Percentiles rank a stretch among this genome's conserved stretches.
These are phyloP conservation scores for Exophiala viscosa DNA, from an alignment of 2,329 filamentous ascomycete species.

Conservation along the genomic window DNA sequence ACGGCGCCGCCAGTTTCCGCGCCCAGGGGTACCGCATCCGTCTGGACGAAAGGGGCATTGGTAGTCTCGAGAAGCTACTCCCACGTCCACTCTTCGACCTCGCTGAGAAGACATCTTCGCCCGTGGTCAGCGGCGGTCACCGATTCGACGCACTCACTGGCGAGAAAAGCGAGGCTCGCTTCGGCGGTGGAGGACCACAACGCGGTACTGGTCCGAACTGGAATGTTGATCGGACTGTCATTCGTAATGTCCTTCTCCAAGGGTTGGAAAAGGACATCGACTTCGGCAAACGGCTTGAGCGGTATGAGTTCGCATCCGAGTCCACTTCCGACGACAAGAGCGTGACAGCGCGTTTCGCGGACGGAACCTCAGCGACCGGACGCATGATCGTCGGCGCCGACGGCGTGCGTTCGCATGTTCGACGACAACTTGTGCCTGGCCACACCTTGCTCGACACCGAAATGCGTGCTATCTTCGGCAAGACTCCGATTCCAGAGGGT, in stretches of 20 bases:
- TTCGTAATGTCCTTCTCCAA: slow-evolving; percentile 34
- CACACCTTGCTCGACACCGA: slow-evolving; percentile 38
- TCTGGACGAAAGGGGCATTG: slow-evolving; percentile 15
- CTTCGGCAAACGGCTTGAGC: slow-evolving; percentile 33
- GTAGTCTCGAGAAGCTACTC: neutral
- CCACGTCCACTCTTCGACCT: neutral
- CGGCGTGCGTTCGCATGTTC: slow-evolving; percentile 36
- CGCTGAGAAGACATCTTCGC: neutral
- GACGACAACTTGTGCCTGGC: slow-evolving; percentile 38
- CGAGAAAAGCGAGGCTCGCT: neutral
- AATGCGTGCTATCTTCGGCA: slow-evolving; percentile 40
- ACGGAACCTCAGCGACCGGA: slow-evolving; percentile 15
- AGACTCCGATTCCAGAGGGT: slow-evolving; percentile 31
- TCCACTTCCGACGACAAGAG: too few species aligned
- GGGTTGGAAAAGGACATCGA: slow-evolving; percentile 32
- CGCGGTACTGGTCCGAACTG: neutral
- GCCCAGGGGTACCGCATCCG: slow-evolving; percentile 38
- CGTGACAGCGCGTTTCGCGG: slow-evolving; percentile 31
- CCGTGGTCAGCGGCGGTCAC: neutral
- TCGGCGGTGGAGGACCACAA: neutral
- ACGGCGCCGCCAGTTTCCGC: slow-evolving; percentile 28
- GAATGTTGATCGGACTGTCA: slow-evolving; percentile 34
- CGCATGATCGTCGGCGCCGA: slow-evolving; percentile 19
- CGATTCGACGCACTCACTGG: slow-evolving; percentile 4
- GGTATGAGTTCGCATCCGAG: slow-evolving; percentile 18